Conservation (phyloP, 768 basidiomycete species). For the Obba rivulosa region DNA sequence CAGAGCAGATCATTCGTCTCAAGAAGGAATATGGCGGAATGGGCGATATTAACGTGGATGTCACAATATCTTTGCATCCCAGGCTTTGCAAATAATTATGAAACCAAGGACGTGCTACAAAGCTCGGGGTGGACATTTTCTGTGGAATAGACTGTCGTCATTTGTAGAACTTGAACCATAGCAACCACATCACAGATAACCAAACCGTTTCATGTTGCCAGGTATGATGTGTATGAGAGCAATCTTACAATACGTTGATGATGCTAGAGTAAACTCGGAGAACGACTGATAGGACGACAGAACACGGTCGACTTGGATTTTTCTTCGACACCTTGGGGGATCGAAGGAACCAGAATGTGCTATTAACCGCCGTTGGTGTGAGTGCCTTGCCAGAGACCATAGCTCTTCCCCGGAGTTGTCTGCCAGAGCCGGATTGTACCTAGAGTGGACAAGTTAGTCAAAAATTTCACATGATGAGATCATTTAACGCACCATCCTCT, state of each 20-base stretch:
- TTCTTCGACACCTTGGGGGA: neutral
- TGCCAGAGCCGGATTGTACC: slow-evolving; percentile 97
- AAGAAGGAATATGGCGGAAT: neutral
- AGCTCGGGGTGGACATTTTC: neutral
- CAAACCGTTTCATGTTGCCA: too few relatives aligned
- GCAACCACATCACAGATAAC: slow-evolving; percentile 1
- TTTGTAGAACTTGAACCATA: neutral
- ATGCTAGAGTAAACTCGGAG: slow-evolving; percentile 6
- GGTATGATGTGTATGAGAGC: slow-evolving; percentile 6
- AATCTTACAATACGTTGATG: slow-evolving; percentile 5
- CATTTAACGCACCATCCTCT: too few relatives aligned
- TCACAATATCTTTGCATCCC: slow-evolving; percentile 12
- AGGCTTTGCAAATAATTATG: slow-evolving; percentile 6
- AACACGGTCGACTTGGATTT: neutral
- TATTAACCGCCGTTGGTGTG: slow-evolving; percentile 37
- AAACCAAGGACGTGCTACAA: slow-evolving; percentile 8
- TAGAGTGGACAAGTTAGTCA: slow-evolving; percentile 25
- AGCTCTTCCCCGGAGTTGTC: slow-evolving; percentile 88
- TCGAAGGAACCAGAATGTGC: slow-evolving; percentile 3
- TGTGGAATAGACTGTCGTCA: neutral
- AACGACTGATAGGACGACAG: neutral
- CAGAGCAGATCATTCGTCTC: slow-evolving; percentile 11
- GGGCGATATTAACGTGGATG: slow-evolving; percentile 7
- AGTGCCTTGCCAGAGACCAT: slow-evolving; percentile 83
- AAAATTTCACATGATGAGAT: slow-evolving; percentile 1